phyloP scores from a whole-genome alignment of 371 early-diverging fungal species.

The Rhizomucor miehei region DNA sequence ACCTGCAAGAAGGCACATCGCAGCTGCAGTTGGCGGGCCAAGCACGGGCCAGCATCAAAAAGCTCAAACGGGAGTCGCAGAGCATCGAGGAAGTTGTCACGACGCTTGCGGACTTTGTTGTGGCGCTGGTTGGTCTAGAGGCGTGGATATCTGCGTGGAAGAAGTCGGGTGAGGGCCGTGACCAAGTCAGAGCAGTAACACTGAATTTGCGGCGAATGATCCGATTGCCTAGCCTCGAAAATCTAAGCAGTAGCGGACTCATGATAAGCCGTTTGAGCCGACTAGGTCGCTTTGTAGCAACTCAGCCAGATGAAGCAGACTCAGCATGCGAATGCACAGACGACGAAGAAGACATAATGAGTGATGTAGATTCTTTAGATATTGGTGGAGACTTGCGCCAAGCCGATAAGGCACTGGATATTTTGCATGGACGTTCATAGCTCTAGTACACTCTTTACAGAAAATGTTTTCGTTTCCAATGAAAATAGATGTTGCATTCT shows the following conservation, averaged over 20 bases:
- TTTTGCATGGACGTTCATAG: constrained; percentile 33
- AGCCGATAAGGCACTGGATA: constrained; percentile 33
- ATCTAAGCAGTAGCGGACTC: constrained; percentile 12
- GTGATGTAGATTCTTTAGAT: background rate
- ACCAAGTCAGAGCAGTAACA: constrained; percentile 16
- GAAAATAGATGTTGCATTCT: too few species aligned
- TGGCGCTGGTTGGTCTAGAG: constrained; percentile 31
- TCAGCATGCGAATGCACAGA: constrained; percentile 31
- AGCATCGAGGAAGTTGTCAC: constrained; percentile 28
- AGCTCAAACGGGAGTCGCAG: constrained; percentile 1
- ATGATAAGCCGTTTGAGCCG: constrained; percentile 29
- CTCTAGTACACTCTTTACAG: constrained; percentile 3
- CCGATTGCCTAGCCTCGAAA: constrained; percentile 15
- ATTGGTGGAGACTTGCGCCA: constrained; percentile 13
- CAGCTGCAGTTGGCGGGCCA: constrained; percentile 25
- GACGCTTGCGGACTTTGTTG: constrained; percentile 35
- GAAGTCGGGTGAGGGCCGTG: constrained; percentile 5
- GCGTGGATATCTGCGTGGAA: constrained; percentile 36
- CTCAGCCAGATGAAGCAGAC: constrained; percentile 27
- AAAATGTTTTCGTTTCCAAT: background rate
- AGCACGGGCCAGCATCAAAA: constrained; percentile 10
- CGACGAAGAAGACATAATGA: constrained; percentile 12
- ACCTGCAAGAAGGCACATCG: constrained; percentile 19
- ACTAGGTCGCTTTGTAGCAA: constrained; percentile 22
- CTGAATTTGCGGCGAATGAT: constrained; percentile 32